Base-by-base conservation (phyloP, 2,329 filamentous ascomycete species). In the Colletotrichum lindemuthianum region DNA sequence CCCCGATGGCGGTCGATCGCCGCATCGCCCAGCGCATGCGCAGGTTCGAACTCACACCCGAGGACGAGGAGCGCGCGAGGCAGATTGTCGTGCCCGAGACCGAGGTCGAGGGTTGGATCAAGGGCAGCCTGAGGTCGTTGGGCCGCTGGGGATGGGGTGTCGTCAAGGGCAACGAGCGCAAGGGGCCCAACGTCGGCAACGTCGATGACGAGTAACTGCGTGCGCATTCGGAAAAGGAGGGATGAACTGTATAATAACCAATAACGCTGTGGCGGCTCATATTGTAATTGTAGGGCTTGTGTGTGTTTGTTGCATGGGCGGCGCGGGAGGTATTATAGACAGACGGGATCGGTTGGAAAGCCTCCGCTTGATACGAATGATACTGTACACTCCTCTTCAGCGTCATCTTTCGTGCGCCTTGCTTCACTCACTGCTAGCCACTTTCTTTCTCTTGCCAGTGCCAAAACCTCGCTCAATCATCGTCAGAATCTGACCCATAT, bases 11-110 rank as follows among this genome's bases (percentile, higher is more conserved):
- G 2, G 74, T 97, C 9, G 94, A 99, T 74, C 79, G 87, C 11
- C 86, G 94, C 41, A 89, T 97, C 67, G 86, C 86, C 6, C 83
- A 84, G 71, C 88, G 92, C 57, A 97, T 98, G 95, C 85, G 91
- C 60, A 87, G 86, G 57, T 96, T 96, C 72, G 85, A 90, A 73
- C 78, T 97, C 32, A 80, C 77, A 11, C 79, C 86, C 0, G 90
- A 91, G 63, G 90, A 93, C 40, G 91, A 94, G 75, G 86, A 84
- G 40, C 84, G 88, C 60, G 90, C 90, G 1, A 81, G 83, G 49
- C 78, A 80, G 60, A 87, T 93, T 58, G 82, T 82, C 34, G 83
- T 90, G 12, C 86, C 88, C 0, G 85, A 90, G 75, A 88, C 90
- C 71, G 89, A 92, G 73, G 78, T 92, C 65, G 87, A 91, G 75